phyloP scores from a whole-genome alignment of 148 eudicot species.

The Rhododendron henanense region DNA sequence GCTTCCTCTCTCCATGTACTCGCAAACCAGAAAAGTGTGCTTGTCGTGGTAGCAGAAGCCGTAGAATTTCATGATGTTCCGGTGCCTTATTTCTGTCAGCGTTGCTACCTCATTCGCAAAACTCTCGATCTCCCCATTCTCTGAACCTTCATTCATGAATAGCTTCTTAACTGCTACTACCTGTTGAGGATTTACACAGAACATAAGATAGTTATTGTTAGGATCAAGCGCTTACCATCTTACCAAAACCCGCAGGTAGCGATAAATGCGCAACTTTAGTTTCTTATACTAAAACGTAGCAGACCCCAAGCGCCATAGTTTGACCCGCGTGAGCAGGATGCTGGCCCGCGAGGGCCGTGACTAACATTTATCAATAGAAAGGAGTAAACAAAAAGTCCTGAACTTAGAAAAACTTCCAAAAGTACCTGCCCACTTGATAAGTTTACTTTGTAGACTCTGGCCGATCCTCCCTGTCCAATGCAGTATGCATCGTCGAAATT shows the following conservation, averaged over 20 bases:
- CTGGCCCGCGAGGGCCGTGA: too few species aligned
- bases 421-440: conserved; percentile 19
- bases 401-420: too few species aligned
- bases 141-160: neutral
- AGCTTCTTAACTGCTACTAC: conserved; percentile 26
- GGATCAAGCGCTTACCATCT: too few species aligned
- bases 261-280: too few species aligned
- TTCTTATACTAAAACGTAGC: too few species aligned
- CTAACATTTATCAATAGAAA: too few species aligned
- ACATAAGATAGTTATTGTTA: too few species aligned
- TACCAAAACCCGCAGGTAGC: too few species aligned
- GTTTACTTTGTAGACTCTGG: conserved; percentile 29
- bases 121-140: neutral
- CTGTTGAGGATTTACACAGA: neutral
- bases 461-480: conserved; percentile 13
- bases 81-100: neutral
- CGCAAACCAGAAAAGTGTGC: neutral
- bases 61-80: conserved; percentile 10
- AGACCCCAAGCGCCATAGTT: too few species aligned
- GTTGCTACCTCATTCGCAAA: conserved; percentile 10
- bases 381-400: too few species aligned
- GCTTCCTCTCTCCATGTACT: conserved; percentile 13
- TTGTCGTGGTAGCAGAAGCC: neutral
- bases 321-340: too few species aligned
- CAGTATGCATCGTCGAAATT: conserved; percentile 21